Base-by-base conservation (phyloP, 805 yeast genomes). In the Wickerhamiella slavikovae region DNA sequence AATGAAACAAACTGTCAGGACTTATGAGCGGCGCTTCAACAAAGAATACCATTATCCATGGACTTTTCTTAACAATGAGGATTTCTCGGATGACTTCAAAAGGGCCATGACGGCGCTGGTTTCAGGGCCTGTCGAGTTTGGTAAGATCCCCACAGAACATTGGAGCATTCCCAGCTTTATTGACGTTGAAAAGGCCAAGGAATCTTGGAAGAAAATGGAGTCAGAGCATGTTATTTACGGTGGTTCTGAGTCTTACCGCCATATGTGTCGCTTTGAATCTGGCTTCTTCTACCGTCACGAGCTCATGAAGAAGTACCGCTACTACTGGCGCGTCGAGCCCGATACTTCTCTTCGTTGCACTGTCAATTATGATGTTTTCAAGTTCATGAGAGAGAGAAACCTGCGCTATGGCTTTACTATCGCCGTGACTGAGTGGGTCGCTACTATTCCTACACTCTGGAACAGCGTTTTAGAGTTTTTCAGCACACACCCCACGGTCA, bases 291-390 rank as follows among this genome's bases (percentile, higher is more conserved):
- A 62, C 49, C 54, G 64, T 30, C 74, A 73, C 44, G 62, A 63
- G 29, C 52, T 69, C 28, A 48, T 78, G 48, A 47, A 54, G 29
- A 57, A 61, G n/a, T 72, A 71, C 49, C 66, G 62, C 26, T 77
- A 68, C 46, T 73, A 68, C 45, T 74, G 83, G 85, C 57, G 85
- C 35, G 72, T 75, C 24, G 85, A 74, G 50, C 80, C 82, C 9
- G 72, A 69, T 29, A 66, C 71, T 29, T 53, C 59, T 28, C 54
- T 68, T 31, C 59, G 47, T 37, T 75, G 85, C 55, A 72, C 72
- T 46, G 52, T 71, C 15, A 57, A 65, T 35, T 56, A 63, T 34
- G 85, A 75, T 44, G 64, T 71, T 24, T 76, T 76, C 54, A 57
- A 52, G 31, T 56, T 54, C 39, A 61, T 76, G 71, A 54, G 63